Evolutionary conservation across 495 filamentous ascomycete genomes (phyloP).

Genomic region (Glarea lozoyensis): DNA sequence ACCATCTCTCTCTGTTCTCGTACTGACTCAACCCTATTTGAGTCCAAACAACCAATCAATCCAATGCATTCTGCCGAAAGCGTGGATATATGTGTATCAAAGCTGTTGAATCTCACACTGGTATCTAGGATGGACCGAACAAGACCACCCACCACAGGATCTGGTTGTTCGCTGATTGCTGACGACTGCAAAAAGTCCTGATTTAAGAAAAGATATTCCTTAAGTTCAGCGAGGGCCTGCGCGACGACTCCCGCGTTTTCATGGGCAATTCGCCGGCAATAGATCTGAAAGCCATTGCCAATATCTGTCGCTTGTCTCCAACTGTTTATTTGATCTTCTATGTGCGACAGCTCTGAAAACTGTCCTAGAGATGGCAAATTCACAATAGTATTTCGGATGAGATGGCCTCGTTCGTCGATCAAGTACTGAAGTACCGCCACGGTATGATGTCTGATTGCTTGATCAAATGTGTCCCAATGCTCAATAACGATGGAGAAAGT

Average conservation of each 20-base stretch:
- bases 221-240: slow-evolving; percentile 68
- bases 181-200: slow-evolving; percentile 76
- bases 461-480: slow-evolving; percentile 64
- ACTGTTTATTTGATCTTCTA: slow-evolving; percentile 52
- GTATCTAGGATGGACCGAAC: slow-evolving; percentile 75
- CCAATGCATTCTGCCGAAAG: slow-evolving; percentile 75
- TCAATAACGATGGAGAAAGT: slow-evolving; percentile 79
- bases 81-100: slow-evolving; percentile 53
- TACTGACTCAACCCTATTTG: slow-evolving; percentile 75
- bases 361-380: slow-evolving; percentile 69
- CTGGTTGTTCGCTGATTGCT: slow-evolving; percentile 78
- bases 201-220: slow-evolving; percentile 58
- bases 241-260: slow-evolving; percentile 79
- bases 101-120: slow-evolving; percentile 65
- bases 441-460: slow-evolving; percentile 45
- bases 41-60: slow-evolving; percentile 82
- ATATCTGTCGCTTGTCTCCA: slow-evolving; percentile 48
- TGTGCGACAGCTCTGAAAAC: slow-evolving; percentile 58
- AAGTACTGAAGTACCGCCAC: slow-evolving; percentile 55
- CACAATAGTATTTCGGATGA: slow-evolving; percentile 55
- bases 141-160: slow-evolving; percentile 60
- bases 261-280: slow-evolving; percentile 62
- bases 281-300: slow-evolving; percentile 55
- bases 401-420: slow-evolving; percentile 45
- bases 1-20: slow-evolving; percentile 72